Base-by-base conservation (phyloP, 2,329 filamentous ascomycete species). In the Oidium heveae region DNA sequence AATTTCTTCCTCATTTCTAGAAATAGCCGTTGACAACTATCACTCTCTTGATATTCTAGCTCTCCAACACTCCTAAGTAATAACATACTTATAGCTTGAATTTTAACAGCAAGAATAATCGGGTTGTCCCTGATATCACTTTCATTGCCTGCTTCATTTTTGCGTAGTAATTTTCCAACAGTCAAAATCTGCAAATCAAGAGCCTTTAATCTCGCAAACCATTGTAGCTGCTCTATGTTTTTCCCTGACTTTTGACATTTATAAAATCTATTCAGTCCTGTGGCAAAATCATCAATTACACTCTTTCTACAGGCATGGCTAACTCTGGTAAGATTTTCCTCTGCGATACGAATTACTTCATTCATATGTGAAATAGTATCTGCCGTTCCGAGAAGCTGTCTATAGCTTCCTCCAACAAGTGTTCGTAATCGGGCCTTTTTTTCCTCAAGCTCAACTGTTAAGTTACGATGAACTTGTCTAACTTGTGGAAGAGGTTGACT, bases 301-400 rank as follows among this genome's bases (percentile, higher is more conserved):
- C 74, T 70, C 39, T 85, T 76, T 53, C 88, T 87, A 67, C 89
- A 95, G 55, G 77, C 76, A 44, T 76, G 76, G 49, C 86, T 85
- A 69, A 94, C 82, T 56, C 73, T 73, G 16, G 75, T 75, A 53
- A 96, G 73, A 39, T 80, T 76, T 5, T 72, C 70, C 66, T 94
- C 86, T 16, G 86, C 82, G 13, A 72, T 70, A 57, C 81, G 76
- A 69, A 91, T 89, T 64, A 89, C 80, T 41, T 68, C 69, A 60
- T 86, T 83, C 86, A 96, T 94, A 57, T 80, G 76, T 55, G 95
- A 83, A 60, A 96, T 96, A n/a, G 81, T 81, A 68, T 95, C 88
- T 55, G 89, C 89, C 0, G 89, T 95, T 54, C 85, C 85, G 28
- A 96, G 78, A 9, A 96, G 78, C 62, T 91, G 86, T 60, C 89